These are phyloP conservation scores for Oryza coarctata DNA, from an alignment of 176 grass and related monocot species.

Conservation along the genomic window DNA sequence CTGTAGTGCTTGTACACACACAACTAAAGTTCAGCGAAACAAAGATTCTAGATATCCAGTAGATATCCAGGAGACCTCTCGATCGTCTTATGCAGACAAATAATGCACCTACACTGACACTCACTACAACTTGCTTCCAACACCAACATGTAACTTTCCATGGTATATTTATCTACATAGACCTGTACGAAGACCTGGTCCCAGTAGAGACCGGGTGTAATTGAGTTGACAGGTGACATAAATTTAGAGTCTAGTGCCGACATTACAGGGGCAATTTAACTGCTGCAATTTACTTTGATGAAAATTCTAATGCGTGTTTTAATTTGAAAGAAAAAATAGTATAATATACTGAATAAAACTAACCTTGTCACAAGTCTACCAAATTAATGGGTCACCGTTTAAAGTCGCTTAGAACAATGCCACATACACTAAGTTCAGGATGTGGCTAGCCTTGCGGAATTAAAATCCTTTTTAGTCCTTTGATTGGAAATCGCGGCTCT, in stretches of 20 bases:
- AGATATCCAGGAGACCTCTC: not conserved
- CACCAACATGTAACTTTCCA: constrained; percentile 30
- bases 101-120: constrained; percentile 23
- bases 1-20: not conserved
- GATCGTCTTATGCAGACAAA: constrained; percentile 27
- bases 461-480: too few relatives aligned
- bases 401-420: too few relatives aligned
- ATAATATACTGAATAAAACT: not conserved
- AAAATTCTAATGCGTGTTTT: too few relatives aligned
- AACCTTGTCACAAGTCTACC: too few relatives aligned
- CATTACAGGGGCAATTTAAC: constrained; percentile 17
- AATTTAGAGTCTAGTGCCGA: constrained; percentile 34
- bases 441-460: too few relatives aligned
- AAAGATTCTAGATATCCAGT: not conserved
- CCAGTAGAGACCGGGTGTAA: not conserved
- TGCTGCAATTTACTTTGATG: not conserved
- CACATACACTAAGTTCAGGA: too few relatives aligned
- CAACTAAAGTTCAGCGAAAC: not conserved
- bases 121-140: constrained; percentile 26
- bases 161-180: not conserved
- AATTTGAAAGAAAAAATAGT: not conserved
- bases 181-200: not conserved
- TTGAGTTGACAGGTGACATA: not conserved
- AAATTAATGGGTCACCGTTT: too few relatives aligned
- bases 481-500: not conserved